These are phyloP conservation scores for Periconia digitata DNA, from an alignment of 2,329 filamentous ascomycete species.

Conservation along the genomic window DNA sequence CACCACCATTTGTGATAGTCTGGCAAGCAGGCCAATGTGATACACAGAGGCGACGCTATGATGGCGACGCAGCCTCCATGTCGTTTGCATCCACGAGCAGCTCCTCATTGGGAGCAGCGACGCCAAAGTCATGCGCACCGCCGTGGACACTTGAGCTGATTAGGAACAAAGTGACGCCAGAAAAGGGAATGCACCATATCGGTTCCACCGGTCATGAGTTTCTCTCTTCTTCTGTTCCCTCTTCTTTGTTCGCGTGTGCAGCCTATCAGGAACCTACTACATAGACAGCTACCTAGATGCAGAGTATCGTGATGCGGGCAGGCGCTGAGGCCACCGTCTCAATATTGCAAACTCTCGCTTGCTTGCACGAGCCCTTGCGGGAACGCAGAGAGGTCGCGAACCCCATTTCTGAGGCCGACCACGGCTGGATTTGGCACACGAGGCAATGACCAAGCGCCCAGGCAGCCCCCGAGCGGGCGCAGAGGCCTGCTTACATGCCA, in stretches of 20 bases:
- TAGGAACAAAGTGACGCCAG: conserved; percentile 16
- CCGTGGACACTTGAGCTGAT: too few relatives aligned
- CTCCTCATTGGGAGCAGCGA: too few relatives aligned
- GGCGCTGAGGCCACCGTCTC: too few relatives aligned
- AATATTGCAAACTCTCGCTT: conserved; percentile 1
- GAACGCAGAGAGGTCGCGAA: neutral
- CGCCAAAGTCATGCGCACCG: too few relatives aligned
- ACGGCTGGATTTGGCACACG: neutral
- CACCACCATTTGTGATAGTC: neutral
- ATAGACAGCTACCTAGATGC: too few relatives aligned
- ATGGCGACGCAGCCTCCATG: conserved; percentile 17
- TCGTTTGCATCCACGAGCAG: too few relatives aligned
- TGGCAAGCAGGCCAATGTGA: conserved; percentile 6
- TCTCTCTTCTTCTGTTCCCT: neutral
- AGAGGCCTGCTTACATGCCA: conserved; percentile 24
- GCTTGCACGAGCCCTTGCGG: neutral
- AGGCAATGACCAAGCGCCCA: neutral
- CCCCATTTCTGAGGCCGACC: conserved; percentile 12
- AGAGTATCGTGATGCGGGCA: too few relatives aligned
- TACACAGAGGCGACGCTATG: conserved; percentile 16
- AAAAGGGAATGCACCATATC: conserved; percentile 21
- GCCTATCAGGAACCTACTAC: too few relatives aligned
- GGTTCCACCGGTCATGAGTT: conserved; percentile 37
- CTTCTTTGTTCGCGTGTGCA: too few relatives aligned
- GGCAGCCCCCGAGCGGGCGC: conserved; percentile 14